Evolutionary conservation across 2,329 filamentous ascomycete genomes (phyloP).

Genomic region (Fusarium sterilihyphosum): DNA sequence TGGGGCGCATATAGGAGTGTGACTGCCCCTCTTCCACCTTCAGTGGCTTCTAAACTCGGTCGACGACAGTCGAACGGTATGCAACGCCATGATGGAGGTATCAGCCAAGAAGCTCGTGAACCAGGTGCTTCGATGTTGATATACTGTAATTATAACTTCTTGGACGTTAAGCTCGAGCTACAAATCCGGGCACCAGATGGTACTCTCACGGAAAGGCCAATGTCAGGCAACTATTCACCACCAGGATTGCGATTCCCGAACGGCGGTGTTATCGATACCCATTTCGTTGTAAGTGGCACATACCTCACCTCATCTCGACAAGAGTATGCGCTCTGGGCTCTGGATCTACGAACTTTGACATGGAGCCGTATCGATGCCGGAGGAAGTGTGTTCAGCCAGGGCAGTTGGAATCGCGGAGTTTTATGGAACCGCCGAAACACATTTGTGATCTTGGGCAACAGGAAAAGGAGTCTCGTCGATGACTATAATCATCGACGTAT

Average conservation of each 20-base stretch:
- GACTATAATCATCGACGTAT: slow-evolving; percentile 98
- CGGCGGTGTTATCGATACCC: slow-evolving; percentile 92
- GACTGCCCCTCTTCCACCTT: slow-evolving; percentile 80
- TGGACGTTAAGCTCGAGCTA: slow-evolving; percentile 95
- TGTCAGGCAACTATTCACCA: slow-evolving; percentile 87
- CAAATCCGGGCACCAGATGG: slow-evolving; percentile 90
- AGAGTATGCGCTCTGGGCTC: slow-evolving; percentile 95
- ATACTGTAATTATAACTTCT: slow-evolving; percentile 98
- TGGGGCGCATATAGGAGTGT: slow-evolving; percentile 98
- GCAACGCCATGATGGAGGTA: slow-evolving; percentile 56
- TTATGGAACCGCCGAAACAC: slow-evolving; percentile 93
- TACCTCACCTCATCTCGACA: slow-evolving; percentile 98
- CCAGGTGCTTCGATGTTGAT: slow-evolving; percentile 84
- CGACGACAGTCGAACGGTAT: slow-evolving; percentile 59
- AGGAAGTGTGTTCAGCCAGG: slow-evolving; percentile 92
- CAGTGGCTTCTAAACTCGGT: slow-evolving; percentile 73
- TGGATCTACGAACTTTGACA: slow-evolving; percentile 86
- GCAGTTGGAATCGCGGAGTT: slow-evolving; percentile 96
- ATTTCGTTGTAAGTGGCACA: slow-evolving; percentile 97
- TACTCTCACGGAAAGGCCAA: slow-evolving; percentile 83
- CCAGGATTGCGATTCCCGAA: slow-evolving; percentile 96
- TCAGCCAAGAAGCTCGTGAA: slow-evolving; percentile 64
- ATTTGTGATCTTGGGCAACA: slow-evolving; percentile 94
- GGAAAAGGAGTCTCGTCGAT: slow-evolving; percentile 92
- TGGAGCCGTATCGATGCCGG: slow-evolving; percentile 98